A percentile compares a stretch with the other conserved stretches of the same genome.
These are phyloP conservation scores for Eutypella sp. DNA, from an alignment of 2,329 filamentous ascomycete species.

Conservation along the genomic window DNA sequence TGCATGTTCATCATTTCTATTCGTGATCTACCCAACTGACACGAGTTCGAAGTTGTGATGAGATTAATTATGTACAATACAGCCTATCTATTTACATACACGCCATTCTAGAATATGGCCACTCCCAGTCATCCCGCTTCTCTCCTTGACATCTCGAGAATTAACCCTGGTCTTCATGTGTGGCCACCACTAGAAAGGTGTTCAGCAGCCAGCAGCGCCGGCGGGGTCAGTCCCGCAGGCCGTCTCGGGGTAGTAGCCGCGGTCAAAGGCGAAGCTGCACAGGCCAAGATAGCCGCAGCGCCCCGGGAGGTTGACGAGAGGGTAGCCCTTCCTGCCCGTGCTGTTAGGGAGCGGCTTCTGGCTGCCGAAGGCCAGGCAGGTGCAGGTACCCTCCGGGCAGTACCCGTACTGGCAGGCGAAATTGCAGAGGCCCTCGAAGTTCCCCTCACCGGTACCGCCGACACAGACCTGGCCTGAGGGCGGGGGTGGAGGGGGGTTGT, in stretches of 20 bases:
- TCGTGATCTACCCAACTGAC: too few relatives aligned
- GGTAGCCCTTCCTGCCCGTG: constrained; percentile 13
- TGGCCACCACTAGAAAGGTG: too few relatives aligned
- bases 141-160: not conserved
- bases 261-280: constrained; percentile 12
- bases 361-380: constrained; percentile 15
- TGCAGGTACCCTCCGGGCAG: constrained; percentile 20
- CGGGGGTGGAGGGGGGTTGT: constrained; percentile 1
- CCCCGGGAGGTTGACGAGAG: constrained; percentile 6
- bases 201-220: constrained; percentile 3
- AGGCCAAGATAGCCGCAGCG: constrained; percentile 14
- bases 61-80: too few relatives aligned
- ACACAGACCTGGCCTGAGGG: constrained; percentile 19
- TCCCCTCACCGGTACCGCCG: constrained; percentile 11
- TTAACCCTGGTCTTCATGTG: too few relatives aligned
- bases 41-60: too few relatives aligned
- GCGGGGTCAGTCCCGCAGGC: constrained; percentile 10
- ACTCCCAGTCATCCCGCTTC: too few relatives aligned
- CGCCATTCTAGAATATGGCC: too few relatives aligned
- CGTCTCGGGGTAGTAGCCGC: constrained; percentile 10
- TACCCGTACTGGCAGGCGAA: constrained; percentile 23
- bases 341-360: constrained; percentile 2
- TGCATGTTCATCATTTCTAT: too few relatives aligned
- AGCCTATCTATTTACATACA: too few relatives aligned
- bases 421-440: constrained; percentile 19